phyloP scores from a whole-genome alignment of 352 stramenopile species.

The Stephanocyclus meneghinianus region DNA sequence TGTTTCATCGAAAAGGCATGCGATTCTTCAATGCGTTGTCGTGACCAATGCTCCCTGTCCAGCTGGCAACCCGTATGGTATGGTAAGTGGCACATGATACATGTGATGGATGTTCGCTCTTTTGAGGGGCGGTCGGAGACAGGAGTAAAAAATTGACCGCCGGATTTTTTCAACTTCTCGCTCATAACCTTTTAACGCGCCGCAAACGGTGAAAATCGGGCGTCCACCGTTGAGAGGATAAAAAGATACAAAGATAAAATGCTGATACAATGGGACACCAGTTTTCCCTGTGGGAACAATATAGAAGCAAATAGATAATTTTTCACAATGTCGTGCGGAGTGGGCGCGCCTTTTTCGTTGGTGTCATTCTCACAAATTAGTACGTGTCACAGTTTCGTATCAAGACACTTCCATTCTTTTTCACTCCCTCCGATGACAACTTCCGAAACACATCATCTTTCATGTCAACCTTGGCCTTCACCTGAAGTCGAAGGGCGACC shows the following conservation, averaged over 20 bases:
- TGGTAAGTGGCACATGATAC: neutral
- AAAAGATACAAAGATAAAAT: no score
- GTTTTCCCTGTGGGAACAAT: neutral
- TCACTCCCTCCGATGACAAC: neutral
- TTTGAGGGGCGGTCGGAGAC: neutral
- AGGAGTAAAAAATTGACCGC: neutral
- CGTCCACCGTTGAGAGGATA: no score
- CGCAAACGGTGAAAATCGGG: no score
- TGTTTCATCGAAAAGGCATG: neutral
- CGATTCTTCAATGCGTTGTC: neutral
- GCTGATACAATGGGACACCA: no score
- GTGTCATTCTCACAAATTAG: neutral
- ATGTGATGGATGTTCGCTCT: no score
- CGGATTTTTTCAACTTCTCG: no score
- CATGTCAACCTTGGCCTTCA: neutral
- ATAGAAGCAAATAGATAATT: conserved; percentile 1
- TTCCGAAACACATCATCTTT: neutral
- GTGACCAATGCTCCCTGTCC: no score
- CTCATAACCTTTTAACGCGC: no score
- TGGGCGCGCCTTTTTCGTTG: neutral
- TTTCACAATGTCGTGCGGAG: no score
- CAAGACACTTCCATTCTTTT: conserved; percentile 3
- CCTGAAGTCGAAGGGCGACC: neutral
- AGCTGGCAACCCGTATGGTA: neutral
- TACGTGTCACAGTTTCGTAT: neutral